A percentile compares a stretch with the other conserved stretches of the same genome.
These are phyloP conservation scores for Saturnispora gosingensis DNA, from an alignment of 805 yeast genomes.

Conservation along the genomic window DNA sequence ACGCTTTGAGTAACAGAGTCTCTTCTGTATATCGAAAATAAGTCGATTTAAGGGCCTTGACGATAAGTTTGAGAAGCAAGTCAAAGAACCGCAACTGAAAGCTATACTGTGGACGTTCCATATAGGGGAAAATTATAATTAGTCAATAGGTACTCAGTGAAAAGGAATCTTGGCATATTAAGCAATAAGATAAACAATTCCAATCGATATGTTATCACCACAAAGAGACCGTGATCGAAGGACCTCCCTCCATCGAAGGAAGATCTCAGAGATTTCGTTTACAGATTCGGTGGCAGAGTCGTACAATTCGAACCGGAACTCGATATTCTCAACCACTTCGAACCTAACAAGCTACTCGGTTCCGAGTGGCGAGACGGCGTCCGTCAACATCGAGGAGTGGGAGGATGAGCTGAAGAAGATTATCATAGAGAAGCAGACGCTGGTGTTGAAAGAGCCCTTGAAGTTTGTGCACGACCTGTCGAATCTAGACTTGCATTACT, in stretches of 20 bases:
- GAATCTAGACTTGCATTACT: constrained; percentile 4
- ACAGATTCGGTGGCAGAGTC: constrained; percentile 9
- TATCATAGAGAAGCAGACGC: background rate
- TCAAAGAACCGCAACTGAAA: too few relatives aligned
- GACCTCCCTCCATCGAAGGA: constrained; percentile 2
- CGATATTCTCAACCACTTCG: constrained; percentile 5
- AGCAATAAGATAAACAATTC: background rate
- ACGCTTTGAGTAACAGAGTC: background rate
- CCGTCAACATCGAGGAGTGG: constrained; percentile 1
- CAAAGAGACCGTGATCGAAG: constrained; percentile 2
- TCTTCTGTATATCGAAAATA: background rate
- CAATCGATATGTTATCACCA: constrained; percentile 2
- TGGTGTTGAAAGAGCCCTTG: background rate
- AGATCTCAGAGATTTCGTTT: constrained; percentile 7
- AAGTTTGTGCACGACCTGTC: constrained; percentile 2
- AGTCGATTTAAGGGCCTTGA: background rate
- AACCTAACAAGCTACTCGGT: background rate
- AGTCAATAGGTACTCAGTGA: too few relatives aligned
- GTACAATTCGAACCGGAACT: constrained; percentile 1
- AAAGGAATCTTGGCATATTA: background rate
- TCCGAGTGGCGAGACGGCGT: background rate
- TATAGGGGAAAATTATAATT: too few relatives aligned
- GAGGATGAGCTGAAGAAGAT: constrained; percentile 1
- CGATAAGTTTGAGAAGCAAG: background rate
- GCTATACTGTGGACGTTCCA: too few relatives aligned